These are phyloP conservation scores for Misopates orontium DNA, from an alignment of 257 asterid species.

Conservation along the genomic window DNA sequence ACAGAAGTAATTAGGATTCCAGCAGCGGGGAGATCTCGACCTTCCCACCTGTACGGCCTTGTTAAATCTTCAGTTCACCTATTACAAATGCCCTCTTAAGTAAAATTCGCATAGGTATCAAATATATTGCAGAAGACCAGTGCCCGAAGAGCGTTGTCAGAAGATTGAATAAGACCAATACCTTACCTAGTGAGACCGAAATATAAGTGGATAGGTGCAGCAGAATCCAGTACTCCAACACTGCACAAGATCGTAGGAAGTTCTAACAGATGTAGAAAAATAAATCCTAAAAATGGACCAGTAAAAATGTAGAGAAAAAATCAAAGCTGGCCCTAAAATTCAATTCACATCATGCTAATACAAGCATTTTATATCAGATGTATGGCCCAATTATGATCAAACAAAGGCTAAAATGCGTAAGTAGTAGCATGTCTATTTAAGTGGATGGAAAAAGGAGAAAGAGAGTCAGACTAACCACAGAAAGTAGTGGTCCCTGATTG, in stretches of 20 bases:
- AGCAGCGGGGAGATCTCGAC: too few relatives aligned
- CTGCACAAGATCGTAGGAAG: slow-evolving; percentile 44
- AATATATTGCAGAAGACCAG: too few relatives aligned
- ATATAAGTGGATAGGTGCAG: slow-evolving; percentile 94
- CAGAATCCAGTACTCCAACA: slow-evolving; percentile 97
- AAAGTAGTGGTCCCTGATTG: slow-evolving; percentile 94
- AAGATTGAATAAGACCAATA: slow-evolving; percentile 18
- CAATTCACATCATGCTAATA: not conserved
- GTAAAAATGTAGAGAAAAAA: not conserved
- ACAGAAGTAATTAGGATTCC: too few relatives aligned
- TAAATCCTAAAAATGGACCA: not conserved
- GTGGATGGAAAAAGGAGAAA: not conserved
- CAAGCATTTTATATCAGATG: too few relatives aligned
- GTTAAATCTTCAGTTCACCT: too few relatives aligned
- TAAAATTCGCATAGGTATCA: too few relatives aligned
- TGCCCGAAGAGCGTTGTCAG: too few relatives aligned
- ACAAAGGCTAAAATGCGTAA: too few relatives aligned
- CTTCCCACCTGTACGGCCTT: too few relatives aligned
- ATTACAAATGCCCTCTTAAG: too few relatives aligned
- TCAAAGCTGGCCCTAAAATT: not conserved
- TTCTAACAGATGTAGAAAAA: slow-evolving; percentile 15
- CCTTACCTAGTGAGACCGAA: slow-evolving; percentile 59
- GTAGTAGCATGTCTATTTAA: slow-evolving; percentile 4
- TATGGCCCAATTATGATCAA: too few relatives aligned
- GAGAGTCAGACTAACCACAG: slow-evolving; percentile 69